Percentiles rank a stretch among this genome's conserved stretches.
These are phyloP conservation scores for Malassezia psittaci DNA, from an alignment of 1,284 basidiomycete genomes.

Conservation along the genomic window DNA sequence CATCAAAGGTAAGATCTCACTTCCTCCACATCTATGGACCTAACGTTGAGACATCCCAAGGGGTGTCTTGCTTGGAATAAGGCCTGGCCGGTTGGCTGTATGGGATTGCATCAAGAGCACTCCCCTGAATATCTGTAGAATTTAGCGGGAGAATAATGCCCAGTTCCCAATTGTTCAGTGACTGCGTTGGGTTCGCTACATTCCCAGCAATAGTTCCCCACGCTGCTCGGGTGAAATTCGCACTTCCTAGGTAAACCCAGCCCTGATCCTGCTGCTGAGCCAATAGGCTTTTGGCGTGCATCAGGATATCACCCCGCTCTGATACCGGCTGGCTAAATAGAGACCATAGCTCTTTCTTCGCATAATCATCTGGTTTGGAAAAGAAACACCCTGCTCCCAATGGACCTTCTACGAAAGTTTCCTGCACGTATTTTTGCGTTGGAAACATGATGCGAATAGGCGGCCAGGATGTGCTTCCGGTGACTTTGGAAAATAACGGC, in stretches of 20 bases:
- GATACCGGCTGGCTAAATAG: slow-evolving; percentile 28
- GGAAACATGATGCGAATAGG: slow-evolving; percentile 38
- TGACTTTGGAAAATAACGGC: not conserved
- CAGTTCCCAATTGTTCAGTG: slow-evolving; percentile 37
- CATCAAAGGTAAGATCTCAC: not conserved
- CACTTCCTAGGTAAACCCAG: slow-evolving; percentile 37
- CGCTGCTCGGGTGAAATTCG: slow-evolving; percentile 43
- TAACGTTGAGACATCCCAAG: slow-evolving; percentile 20
- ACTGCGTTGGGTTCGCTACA: slow-evolving; percentile 16
- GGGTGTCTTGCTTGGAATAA: slow-evolving; percentile 21
- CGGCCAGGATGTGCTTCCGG: slow-evolving; percentile 11
- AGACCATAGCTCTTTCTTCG: slow-evolving; percentile 4
- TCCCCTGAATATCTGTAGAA: slow-evolving; percentile 18
- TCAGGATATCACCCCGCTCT: slow-evolving; percentile 36
- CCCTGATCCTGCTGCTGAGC: slow-evolving; percentile 12
- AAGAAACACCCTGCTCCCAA: slow-evolving; percentile 37
- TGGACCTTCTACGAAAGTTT: slow-evolving; percentile 23
- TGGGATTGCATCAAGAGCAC: slow-evolving; percentile 20
- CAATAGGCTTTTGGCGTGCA: slow-evolving; percentile 42
- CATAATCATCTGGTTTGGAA: slow-evolving; percentile 29
- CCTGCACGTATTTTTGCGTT: slow-evolving; percentile 26
- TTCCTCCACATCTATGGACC: slow-evolving; percentile 1
- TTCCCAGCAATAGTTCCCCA: slow-evolving; percentile 38
- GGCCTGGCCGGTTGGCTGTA: slow-evolving; percentile 26
- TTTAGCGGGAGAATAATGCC: slow-evolving; percentile 34